Evolutionary conservation across 2,329 filamentous ascomycete genomes (phyloP), one percentile per base, ranked within the genome.

Genomic region (Geosmithia morbida): DNA sequence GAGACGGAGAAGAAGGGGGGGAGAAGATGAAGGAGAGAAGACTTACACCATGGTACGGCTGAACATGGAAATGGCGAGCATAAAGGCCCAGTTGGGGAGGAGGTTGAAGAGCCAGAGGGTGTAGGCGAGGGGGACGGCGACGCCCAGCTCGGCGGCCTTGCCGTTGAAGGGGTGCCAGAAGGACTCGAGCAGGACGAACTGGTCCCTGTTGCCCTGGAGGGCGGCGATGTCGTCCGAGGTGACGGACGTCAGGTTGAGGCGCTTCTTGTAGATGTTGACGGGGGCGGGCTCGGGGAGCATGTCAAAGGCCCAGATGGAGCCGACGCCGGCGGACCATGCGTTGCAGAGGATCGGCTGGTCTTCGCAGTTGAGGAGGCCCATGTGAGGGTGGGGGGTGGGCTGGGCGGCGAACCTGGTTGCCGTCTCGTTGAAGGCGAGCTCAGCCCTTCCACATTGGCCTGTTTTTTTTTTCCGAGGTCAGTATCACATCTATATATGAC

Each of bases 91-190:
- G 69, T 81, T 79, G 49, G 85, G 76, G 49, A 87, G 65, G 45
- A 83, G 65, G 56, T 74, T 71, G 57, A 85, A 78, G 53, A 70
- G 70, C 76, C 78, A 87, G 55, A 87, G 69, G 46, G 74, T 54
- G 59, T 85, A 88, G 49, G 74, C 85, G 42, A 83, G 64, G 40
- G 83, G 81, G 46, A 83, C 64, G 30, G 74, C 68, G 29, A 87
- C 56, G 52, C 75, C 72, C 52, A 76, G 72, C 67, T 84, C 65
- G 50, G 77, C 79, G 41, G 85, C 66, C 51, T 68, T 65, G 51
- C 85, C 83, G 57, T 86, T 76, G 59, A 87, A 83, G 51, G 85
- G 85, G 63, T 90, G 85, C 71, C 85, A 87, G 59, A 72, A 69
- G 46, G 83, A 81, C 54, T 85, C 78, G 48, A 73, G 59, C 41